phyloP scores from a whole-genome alignment of 2,329 filamentous ascomycete species.

The Fusarium albosuccineum region DNA sequence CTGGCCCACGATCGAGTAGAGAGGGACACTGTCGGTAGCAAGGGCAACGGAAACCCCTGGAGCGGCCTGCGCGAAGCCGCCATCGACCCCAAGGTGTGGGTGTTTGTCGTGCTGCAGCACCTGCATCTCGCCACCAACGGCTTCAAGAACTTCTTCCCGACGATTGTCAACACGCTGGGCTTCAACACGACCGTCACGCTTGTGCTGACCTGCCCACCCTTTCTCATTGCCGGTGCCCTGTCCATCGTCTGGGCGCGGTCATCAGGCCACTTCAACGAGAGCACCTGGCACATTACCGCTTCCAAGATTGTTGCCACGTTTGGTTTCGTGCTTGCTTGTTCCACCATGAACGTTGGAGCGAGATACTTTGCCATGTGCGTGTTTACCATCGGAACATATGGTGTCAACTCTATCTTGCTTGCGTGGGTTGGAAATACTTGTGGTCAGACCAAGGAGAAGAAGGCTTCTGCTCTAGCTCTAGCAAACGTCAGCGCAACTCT shows the following conservation, averaged over 20 bases:
- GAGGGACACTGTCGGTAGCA: conserved; percentile 59
- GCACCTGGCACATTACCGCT: conserved; percentile 59
- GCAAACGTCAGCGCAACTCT: conserved; percentile 39
- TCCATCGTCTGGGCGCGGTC: conserved; percentile 44
- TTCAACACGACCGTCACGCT: conserved; percentile 42
- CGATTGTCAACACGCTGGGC: conserved; percentile 40
- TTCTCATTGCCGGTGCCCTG: conserved; percentile 52
- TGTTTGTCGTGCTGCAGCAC: conserved; percentile 63
- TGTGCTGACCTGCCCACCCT: conserved; percentile 55
- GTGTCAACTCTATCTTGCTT: conserved; percentile 59
- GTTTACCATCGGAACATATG: conserved; percentile 52
- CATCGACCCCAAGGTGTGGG: conserved; percentile 59
- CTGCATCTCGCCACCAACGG: conserved; percentile 62
- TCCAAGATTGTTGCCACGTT: conserved; percentile 56
- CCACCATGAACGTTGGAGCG: conserved; percentile 42
- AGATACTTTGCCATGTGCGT: conserved; percentile 52
- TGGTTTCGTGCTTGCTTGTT: conserved; percentile 42
- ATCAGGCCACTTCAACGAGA: conserved; percentile 59
- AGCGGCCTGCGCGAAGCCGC: conserved; percentile 58
- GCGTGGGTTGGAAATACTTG: conserved; percentile 58
- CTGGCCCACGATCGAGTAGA: conserved; percentile 35
- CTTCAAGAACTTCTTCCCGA: conserved; percentile 52
- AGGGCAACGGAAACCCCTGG: conserved; percentile 54
- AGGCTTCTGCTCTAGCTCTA: conserved; percentile 57
- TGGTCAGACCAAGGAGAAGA: conserved; percentile 63